Percentiles rank a stretch among this genome's conserved stretches.
Conservation (phyloP, 176 grass and related monocot species). For the Thalia dealbata region DNA sequence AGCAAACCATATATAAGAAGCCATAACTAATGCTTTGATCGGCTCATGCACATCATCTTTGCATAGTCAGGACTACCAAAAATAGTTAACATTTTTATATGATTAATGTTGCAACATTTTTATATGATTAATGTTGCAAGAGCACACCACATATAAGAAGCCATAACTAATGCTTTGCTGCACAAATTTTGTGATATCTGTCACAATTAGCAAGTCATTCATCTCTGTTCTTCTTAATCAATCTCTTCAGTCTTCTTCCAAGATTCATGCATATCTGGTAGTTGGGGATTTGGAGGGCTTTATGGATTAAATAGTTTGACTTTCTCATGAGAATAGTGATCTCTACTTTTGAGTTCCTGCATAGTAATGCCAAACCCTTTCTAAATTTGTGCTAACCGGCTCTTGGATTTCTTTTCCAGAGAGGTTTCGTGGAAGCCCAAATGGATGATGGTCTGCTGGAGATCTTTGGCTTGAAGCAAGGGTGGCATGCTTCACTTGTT, state of each 20-base stretch:
- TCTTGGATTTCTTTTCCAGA: slow-evolving; percentile 31
- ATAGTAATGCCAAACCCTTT: neutral
- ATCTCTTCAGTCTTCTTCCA: neutral
- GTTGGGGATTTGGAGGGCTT: neutral
- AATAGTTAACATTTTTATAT: no score
- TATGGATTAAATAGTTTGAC: neutral
- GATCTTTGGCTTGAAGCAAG: slow-evolving; percentile 99
- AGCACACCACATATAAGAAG: neutral
- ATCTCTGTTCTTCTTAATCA: neutral
- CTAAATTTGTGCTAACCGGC: neutral
- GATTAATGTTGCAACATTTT: no score
- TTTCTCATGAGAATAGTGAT: no score
- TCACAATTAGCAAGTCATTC: neutral
- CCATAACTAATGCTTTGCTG: neutral
- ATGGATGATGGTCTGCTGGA: slow-evolving; percentile 89
- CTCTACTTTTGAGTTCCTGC: neutral
- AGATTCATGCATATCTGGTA: neutral
- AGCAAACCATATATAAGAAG: no score
- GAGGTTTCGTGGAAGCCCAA: slow-evolving; percentile 91
- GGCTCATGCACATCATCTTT: neutral
- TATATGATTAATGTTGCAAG: neutral
- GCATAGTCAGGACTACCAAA: neutral
- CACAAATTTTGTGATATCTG: neutral
- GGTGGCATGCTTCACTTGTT: slow-evolving; percentile 97
- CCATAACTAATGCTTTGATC: no score